Evolutionary conservation across 495 filamentous ascomycete species (phyloP), one percentile per base, ranked within the genome.

Genomic region (Rostrohypoxylon terebratum): DNA sequence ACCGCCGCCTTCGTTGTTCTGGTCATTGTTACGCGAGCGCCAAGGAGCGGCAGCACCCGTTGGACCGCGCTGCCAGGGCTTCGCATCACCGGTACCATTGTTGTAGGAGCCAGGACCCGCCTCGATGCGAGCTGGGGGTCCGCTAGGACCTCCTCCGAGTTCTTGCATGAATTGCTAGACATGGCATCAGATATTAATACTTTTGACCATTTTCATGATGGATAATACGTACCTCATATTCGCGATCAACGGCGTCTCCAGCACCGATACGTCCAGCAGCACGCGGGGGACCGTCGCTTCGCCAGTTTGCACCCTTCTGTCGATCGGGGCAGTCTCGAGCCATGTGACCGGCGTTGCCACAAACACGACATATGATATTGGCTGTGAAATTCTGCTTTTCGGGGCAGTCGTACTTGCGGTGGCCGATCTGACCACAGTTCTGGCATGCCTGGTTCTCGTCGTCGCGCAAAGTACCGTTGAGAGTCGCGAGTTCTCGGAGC

Each of bases 401-500:
- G 6, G 96, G 96, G 73, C 96, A 99, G 80, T 99, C 96, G 75
- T 97, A 98, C 81, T 98, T 99, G 79, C 96, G 90, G 81, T 99
- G 96, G 63, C 96, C 96, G 68, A 99, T 98, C 87, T 99, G 93
- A 72, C 95, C 96, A 81, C 96, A 99, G 85, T 99, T 99, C 83
- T 98, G 96, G 84, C 96, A 99, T 66, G 96, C 95, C 80, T 98
- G 96, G 82, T 98, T 98, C 81, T 99, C 96, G 75, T 99, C 96
- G 76, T 99, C 96, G 72, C 96, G 94, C 23, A 99, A 89, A 38
- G 96, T 99, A 85, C 96, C 96, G 87, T 99, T 99, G 71, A 99
- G 89, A 14, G 96, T 94, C 45, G 96, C 96, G 61, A 99, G 90
- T 80, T 98, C 94, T 78, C 96, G 94, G 66, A 99, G 92, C 81